Evolutionary conservation across 1,284 basidiomycete species (phyloP).

Genomic region (Cerrena zonata): DNA sequence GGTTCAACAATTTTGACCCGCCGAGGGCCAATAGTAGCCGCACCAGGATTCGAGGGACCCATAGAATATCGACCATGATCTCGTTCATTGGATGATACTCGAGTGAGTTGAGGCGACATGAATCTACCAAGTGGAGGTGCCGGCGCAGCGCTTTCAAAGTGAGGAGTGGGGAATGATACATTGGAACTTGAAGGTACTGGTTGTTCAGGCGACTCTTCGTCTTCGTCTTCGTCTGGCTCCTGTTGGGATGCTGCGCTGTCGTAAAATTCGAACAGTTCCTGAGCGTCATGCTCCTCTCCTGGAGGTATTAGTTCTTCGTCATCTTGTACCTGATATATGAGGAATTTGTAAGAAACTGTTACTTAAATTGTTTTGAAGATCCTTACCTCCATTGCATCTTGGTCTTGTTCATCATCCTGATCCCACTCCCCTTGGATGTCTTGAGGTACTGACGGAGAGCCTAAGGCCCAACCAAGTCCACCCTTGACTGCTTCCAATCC

Average conservation of each 20-base stretch:
- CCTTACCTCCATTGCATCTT: constrained; percentile 15
- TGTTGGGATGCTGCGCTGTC: constrained; percentile 1
- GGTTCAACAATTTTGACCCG: constrained; percentile 42
- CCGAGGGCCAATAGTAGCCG: constrained; percentile 33
- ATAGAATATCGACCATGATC: constrained; percentile 21
- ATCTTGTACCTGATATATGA: background rate
- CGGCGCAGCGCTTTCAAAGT: constrained; percentile 6
- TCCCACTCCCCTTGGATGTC: constrained; percentile 17
- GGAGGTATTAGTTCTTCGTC: constrained; percentile 4
- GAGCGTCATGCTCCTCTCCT: constrained; percentile 7
- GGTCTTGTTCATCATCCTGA: constrained; percentile 13
- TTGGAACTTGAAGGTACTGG: too few species aligned
- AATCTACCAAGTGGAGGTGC: constrained; percentile 34
- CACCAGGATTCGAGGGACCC: constrained; percentile 14
- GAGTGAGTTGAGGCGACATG: constrained; percentile 46
- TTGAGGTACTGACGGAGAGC: constrained; percentile 23
- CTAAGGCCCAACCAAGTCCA: constrained; percentile 30
- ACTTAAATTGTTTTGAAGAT: constrained; percentile 16
- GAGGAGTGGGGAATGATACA: constrained; percentile 9
- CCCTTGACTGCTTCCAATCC: constrained; percentile 30
- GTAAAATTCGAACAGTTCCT: constrained; percentile 6
- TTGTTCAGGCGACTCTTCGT: constrained; percentile 10
- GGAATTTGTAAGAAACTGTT: constrained; percentile 12
- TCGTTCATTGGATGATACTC: constrained; percentile 10
- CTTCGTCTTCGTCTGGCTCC: constrained; percentile 11